phyloP scores from a whole-genome alignment of 129 eudicot genomes.

The Escallonia rubra region DNA sequence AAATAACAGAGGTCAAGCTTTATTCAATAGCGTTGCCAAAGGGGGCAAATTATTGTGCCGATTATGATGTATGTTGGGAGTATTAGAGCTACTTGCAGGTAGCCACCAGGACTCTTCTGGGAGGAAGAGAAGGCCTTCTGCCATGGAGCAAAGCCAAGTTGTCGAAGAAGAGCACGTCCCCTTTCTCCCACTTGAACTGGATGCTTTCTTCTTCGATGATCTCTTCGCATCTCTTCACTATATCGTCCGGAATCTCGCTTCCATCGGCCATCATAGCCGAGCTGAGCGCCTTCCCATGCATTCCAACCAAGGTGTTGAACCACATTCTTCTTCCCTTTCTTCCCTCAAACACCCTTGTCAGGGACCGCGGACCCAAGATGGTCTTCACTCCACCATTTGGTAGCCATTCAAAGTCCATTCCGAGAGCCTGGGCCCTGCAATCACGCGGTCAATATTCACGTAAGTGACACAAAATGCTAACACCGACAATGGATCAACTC shows the following conservation, averaged over 20 bases:
- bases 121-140: constrained; percentile 67
- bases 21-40: too few species aligned
- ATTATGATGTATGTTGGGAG: too few species aligned
- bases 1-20: too few species aligned
- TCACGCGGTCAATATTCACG: neutral
- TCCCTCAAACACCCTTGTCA: constrained; percentile 63
- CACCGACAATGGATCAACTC: too few species aligned
- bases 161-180: constrained; percentile 66
- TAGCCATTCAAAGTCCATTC: constrained; percentile 78
- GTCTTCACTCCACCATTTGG: constrained; percentile 61
- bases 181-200: constrained; percentile 74
- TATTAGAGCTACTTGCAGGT: constrained; percentile 41
- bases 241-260: constrained; percentile 46
- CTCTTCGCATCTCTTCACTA: constrained; percentile 69
- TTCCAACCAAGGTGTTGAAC: constrained; percentile 81
- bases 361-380: constrained; percentile 46
- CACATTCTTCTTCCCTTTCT: constrained; percentile 77
- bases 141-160: constrained; percentile 72
- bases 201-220: constrained; percentile 80
- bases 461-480: too few species aligned
- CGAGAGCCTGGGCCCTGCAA: constrained; percentile 61
- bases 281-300: constrained; percentile 71
- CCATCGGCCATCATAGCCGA: constrained; percentile 76
- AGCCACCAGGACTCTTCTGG: constrained; percentile 62
- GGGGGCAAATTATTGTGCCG: too few species aligned